Conservation (phyloP, 2,329 filamentous ascomycete species). For the Dendryphion nanum region DNA sequence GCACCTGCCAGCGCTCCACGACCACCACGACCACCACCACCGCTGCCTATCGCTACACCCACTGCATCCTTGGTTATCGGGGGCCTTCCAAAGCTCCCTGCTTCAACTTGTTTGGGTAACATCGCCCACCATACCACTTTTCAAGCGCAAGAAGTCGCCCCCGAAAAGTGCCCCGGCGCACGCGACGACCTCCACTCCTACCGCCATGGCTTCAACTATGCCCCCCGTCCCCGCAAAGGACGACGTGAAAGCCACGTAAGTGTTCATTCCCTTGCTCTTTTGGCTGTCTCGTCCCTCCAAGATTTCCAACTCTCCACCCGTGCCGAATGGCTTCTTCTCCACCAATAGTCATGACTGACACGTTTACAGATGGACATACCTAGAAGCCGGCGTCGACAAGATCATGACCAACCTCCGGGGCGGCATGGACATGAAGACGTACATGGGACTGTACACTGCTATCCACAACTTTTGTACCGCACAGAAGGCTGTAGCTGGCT, state of each 20-base stretch:
- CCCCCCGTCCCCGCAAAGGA: conserved; percentile 54
- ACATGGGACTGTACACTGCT: conserved; percentile 96
- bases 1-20: not conserved
- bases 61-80: conserved; percentile 3
- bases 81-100: not conserved
- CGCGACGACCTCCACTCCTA: conserved; percentile 26
- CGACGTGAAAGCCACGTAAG: conserved; percentile 62
- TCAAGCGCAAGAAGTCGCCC: conserved; percentile 34
- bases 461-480: conserved; percentile 99
- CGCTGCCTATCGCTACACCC: conserved; percentile 8
- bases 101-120: not conserved
- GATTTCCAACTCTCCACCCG: too few species aligned
- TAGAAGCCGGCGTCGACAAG: conserved; percentile 82
- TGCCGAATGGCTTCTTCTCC: too few species aligned
- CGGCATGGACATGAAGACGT: conserved; percentile 92
- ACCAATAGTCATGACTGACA: too few species aligned
- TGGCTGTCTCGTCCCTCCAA: too few species aligned
- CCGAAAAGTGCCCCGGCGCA: conserved; percentile 33
- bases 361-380: conserved; percentile 79
- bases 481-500: conserved; percentile 79
- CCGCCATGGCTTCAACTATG: conserved; percentile 35
- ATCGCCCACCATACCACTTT: conserved; percentile 22
- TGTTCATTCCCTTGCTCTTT: conserved; percentile 14
- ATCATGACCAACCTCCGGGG: conserved; percentile 92
- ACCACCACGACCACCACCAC: conserved; percentile 7